These are phyloP conservation scores for Paraphaeosphaeria sporulosa DNA, from an alignment of 2,329 filamentous ascomycete genomes.

Conservation along the genomic window DNA sequence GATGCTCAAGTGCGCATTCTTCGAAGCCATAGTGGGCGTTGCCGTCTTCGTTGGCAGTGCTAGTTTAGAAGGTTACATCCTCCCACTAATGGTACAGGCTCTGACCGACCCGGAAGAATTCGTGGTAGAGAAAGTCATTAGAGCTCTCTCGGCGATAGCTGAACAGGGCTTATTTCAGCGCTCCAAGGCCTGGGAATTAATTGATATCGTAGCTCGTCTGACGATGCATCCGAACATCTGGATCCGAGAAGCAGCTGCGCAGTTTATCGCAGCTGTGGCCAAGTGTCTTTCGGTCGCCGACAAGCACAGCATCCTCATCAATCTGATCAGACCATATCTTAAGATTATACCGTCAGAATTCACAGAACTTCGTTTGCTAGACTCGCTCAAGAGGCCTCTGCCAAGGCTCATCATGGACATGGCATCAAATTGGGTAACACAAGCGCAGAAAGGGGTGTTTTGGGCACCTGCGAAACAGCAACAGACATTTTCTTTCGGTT, in stretches of 20 bases:
- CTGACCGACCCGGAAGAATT: conserved; percentile 92
- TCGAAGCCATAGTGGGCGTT: conserved; percentile 93
- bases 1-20: conserved; percentile 96
- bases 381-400: conserved; percentile 82
- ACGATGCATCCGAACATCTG: conserved; percentile 93
- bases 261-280: conserved; percentile 81
- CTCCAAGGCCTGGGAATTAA: conserved; percentile 84
- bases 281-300: conserved; percentile 81
- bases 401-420: conserved; percentile 83
- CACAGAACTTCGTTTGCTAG: conserved; percentile 76
- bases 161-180: conserved; percentile 86
- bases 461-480: conserved; percentile 81
- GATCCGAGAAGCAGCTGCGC: conserved; percentile 88
- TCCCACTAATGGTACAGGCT: conserved; percentile 95
- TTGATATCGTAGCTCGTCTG: conserved; percentile 83
- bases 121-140: conserved; percentile 88
- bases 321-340: conserved; percentile 81
- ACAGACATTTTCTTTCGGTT: conserved; percentile 72
- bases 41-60: conserved; percentile 88
- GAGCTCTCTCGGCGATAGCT: conserved; percentile 87
- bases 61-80: conserved; percentile 91
- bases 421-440: conserved; percentile 83
- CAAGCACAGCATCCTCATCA: conserved; percentile 80
- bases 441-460: conserved; percentile 81
- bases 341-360: conserved; percentile 76